Percentiles rank a stretch among this genome's conserved stretches.
Conservation (phyloP, 1,284 basidiomycete genomes). For the Xerocomus minutiporus region DNA sequence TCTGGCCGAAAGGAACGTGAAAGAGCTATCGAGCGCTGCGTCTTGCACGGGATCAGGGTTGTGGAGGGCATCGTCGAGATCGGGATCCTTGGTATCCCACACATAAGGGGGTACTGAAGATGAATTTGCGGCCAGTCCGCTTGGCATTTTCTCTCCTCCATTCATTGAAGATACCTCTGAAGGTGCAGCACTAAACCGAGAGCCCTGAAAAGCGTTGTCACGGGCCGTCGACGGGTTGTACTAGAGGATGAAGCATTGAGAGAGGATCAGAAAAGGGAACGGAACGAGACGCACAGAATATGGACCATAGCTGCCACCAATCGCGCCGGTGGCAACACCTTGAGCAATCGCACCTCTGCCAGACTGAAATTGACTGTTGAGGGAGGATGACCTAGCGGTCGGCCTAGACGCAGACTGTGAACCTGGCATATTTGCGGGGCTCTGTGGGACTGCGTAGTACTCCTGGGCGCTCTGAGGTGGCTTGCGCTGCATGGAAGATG, state of each 20-base stretch:
- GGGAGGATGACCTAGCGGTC: slow-evolving; percentile 29
- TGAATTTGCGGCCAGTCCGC: slow-evolving; percentile 26
- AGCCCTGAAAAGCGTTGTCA: slow-evolving; percentile 41
- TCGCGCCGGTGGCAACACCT: slow-evolving; percentile 66
- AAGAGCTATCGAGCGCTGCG: slow-evolving; percentile 50
- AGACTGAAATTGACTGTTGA: slow-evolving; percentile 33
- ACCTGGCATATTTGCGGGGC: slow-evolving; percentile 33
- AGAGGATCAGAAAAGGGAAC: slow-evolving; percentile 1
- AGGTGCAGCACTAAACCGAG: slow-evolving; percentile 58
- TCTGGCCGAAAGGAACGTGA: slow-evolving; percentile 61
- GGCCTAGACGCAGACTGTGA: slow-evolving; percentile 30
- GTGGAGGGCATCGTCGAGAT: slow-evolving; percentile 73
- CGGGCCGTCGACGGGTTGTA: slow-evolving; percentile 52
- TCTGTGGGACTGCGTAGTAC: slow-evolving; percentile 50
- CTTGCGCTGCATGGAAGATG: slow-evolving; percentile 34
- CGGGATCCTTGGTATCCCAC: slow-evolving; percentile 71
- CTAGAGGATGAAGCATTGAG: slow-evolving; percentile 32
- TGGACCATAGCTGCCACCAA: slow-evolving; percentile 73
- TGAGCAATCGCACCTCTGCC: slow-evolving; percentile 56
- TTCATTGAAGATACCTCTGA: slow-evolving; percentile 52
- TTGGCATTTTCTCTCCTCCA: slow-evolving; percentile 38
- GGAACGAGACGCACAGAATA: slow-evolving; percentile 57
- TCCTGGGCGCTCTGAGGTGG: slow-evolving; percentile 29
- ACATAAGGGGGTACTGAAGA: slow-evolving; percentile 57
- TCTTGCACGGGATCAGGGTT: slow-evolving; percentile 68